Conservation (phyloP, 2,329 filamentous ascomycete species). For the Penicillium sp. region DNA sequence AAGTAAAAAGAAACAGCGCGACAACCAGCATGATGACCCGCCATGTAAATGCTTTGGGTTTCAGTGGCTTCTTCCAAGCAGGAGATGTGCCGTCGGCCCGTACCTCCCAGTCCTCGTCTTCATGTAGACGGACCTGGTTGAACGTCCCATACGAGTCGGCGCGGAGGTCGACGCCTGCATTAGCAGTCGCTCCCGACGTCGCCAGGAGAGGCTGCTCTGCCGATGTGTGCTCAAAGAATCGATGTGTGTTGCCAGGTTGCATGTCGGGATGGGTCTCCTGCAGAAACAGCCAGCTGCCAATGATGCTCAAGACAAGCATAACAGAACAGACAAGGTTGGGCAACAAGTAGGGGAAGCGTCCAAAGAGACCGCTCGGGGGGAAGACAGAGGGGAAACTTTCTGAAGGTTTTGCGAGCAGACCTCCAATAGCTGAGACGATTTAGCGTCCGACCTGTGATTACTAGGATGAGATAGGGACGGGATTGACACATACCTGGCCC, state of each 20-base stretch:
- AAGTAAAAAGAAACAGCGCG: conserved; percentile 85
- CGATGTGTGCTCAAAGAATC: conserved; percentile 39
- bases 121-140: conserved; percentile 52
- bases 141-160: conserved; percentile 79
- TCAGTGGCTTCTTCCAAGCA: conserved; percentile 36
- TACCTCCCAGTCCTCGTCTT: conserved; percentile 52
- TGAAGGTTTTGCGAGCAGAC: conserved; percentile 75
- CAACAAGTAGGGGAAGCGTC: conserved; percentile 76
- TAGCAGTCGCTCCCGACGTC: conserved; percentile 68
- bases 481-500: conserved; percentile 53
- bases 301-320: conserved; percentile 71
- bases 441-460: conserved; percentile 5
- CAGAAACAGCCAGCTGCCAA: conserved; percentile 74
- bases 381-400: conserved; percentile 69
- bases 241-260: conserved; percentile 50
- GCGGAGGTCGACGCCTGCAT: conserved; percentile 67
- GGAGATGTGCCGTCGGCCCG: conserved; percentile 44
- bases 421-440: conserved; percentile 63
- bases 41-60: conserved; percentile 53
- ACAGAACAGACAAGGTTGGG: conserved; percentile 80
- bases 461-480: neutral
- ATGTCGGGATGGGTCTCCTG: conserved; percentile 87
- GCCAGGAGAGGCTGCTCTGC: conserved; percentile 71
- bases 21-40: conserved; percentile 70
- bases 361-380: conserved; percentile 64